Conservation (phyloP, 306 rosid genomes). For the Castanea sativa region DNA sequence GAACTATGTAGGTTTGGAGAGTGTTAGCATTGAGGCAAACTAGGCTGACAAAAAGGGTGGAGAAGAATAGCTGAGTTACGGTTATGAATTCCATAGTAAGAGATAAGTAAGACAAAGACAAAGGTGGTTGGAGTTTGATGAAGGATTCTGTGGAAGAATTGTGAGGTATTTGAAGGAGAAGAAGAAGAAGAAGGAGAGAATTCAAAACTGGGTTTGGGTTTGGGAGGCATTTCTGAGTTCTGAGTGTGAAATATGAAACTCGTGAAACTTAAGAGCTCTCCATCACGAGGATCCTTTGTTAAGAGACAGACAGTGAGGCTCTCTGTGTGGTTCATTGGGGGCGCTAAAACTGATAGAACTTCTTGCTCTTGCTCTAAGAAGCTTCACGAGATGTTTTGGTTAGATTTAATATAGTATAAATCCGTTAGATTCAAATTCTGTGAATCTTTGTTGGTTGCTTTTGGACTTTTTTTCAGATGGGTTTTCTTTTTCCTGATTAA, state of each 20-base stretch:
- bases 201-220: conserved; percentile 34
- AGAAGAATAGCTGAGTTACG: conserved; percentile 38
- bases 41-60: conserved; percentile 31
- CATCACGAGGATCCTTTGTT: conserved; percentile 90
- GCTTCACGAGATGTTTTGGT: conserved; percentile 81
- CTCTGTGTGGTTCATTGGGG: conserved; percentile 24
- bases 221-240: conserved; percentile 26
- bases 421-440: conserved; percentile 41
- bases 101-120: conserved; percentile 23
- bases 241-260: conserved; percentile 61
- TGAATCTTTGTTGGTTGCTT: conserved; percentile 23
- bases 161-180: conserved; percentile 81
- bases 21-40: conserved; percentile 46
- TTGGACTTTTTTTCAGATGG: not conserved
- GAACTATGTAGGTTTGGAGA: conserved; percentile 81
- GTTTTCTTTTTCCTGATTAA: not conserved
- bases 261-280: conserved; percentile 91
- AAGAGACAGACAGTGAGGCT: conserved; percentile 31
- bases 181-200: conserved; percentile 4
- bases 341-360: conserved; percentile 46
- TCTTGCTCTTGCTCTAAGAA: not conserved
- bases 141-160: conserved; percentile 38
- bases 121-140: conserved; percentile 19
- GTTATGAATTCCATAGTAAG: conserved; percentile 42
- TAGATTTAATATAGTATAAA: conserved; percentile 29